These are phyloP conservation scores for Trichoderma cornu-damae DNA, from an alignment of 2,329 filamentous ascomycete species.

Conservation along the genomic window DNA sequence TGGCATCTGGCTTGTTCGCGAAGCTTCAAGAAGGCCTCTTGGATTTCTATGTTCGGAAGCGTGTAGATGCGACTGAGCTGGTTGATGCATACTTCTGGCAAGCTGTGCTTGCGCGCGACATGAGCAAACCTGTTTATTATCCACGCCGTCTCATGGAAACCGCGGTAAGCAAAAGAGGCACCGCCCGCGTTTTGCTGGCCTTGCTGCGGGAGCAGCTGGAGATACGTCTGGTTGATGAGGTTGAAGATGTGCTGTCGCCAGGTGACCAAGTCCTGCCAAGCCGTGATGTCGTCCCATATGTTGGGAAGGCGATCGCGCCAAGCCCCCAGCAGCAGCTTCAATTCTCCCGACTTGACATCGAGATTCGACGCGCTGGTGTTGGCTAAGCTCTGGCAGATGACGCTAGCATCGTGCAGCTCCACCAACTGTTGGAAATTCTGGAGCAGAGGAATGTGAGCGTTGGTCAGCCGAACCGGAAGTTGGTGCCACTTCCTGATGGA, in stretches of 20 bases:
- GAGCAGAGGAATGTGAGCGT: slow-evolving; percentile 88
- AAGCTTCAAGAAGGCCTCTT: slow-evolving; percentile 96
- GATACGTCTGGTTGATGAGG: slow-evolving; percentile 90
- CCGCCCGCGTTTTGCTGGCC: slow-evolving; percentile 72
- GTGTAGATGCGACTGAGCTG: slow-evolving; percentile 98
- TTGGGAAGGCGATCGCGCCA: slow-evolving; percentile 96
- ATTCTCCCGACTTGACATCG: slow-evolving; percentile 89
- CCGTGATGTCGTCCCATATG: slow-evolving; percentile 98
- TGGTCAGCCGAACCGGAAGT: slow-evolving; percentile 86
- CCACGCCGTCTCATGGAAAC: slow-evolving; percentile 98
- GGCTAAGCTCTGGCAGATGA: slow-evolving; percentile 87
- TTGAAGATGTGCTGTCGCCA: slow-evolving; percentile 99
- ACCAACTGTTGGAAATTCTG: slow-evolving; percentile 98
- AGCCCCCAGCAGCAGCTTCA: slow-evolving; percentile 86
- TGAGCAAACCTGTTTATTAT: slow-evolving; percentile 99
- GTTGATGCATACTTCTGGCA: slow-evolving; percentile 94
- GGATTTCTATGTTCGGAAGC: slow-evolving; percentile 97
- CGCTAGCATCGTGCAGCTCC: slow-evolving; percentile 92
- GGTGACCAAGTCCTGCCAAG: slow-evolving; percentile 98
- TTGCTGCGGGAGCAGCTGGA: slow-evolving; percentile 74
- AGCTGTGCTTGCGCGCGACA: slow-evolving; percentile 91
- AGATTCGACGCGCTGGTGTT: slow-evolving; percentile 80
- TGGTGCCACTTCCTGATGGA: slow-evolving; percentile 99
- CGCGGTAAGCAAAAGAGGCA: slow-evolving; percentile 84
- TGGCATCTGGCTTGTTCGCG: slow-evolving; percentile 99